Conservation (phyloP, 140 eudicot genomes). For the Senecio squalidus region DNA sequence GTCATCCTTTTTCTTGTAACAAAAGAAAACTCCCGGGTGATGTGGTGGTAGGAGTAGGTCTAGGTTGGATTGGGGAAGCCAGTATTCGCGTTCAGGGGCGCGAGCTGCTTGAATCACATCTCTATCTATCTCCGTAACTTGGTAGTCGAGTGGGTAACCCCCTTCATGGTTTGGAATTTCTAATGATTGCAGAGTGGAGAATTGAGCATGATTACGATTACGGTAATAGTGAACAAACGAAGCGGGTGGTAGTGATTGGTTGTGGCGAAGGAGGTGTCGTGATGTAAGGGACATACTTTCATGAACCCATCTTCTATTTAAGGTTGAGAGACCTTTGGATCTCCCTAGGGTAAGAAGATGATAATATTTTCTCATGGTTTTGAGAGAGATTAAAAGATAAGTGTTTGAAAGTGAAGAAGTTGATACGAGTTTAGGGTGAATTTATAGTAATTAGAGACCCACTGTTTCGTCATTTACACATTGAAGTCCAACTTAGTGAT, state of each 20-base stretch:
- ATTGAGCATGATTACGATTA: not conserved
- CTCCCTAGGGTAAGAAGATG: slow-evolving; percentile 17
- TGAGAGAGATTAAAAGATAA: not conserved
- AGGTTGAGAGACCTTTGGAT: slow-evolving; percentile 7
- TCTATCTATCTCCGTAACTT: slow-evolving; percentile 25
- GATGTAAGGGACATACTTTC: not conserved
- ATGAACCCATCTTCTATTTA: not conserved
- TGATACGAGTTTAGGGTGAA: no score
- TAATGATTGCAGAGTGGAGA: not conserved
- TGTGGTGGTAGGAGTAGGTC: slow-evolving; percentile 55
- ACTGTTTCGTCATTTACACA: no score
- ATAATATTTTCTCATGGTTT: slow-evolving; percentile 15
- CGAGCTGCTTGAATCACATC: slow-evolving; percentile 29
- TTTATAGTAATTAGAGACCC: no score
- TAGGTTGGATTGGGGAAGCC: slow-evolving; percentile 51
- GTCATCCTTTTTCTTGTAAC: slow-evolving; percentile 29
- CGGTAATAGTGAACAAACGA: not conserved
- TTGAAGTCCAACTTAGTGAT: no score
- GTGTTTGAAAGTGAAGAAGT: not conserved
- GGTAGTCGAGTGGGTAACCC: slow-evolving; percentile 13
- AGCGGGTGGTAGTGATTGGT: no score
- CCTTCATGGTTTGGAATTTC: not conserved
- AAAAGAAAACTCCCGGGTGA: slow-evolving; percentile 43
- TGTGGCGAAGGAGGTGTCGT: not conserved
- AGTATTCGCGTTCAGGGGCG: slow-evolving; percentile 21